Conservation (phyloP, 2,329 filamentous ascomycete species). For the Emericellopsis cladophorae region DNA sequence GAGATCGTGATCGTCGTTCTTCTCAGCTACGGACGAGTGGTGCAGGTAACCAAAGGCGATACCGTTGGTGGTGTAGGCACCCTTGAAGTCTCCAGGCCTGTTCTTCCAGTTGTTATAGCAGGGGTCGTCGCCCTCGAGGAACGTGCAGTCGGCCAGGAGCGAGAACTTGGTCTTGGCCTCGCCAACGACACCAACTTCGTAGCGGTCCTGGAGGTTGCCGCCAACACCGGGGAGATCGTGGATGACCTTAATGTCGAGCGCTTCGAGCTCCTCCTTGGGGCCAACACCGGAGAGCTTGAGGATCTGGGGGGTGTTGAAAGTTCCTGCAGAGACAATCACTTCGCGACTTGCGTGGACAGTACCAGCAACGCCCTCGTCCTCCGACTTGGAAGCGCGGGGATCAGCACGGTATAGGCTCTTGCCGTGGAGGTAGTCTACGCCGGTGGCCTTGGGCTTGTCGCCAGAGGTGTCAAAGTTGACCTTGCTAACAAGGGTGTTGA, state of each 20-base stretch:
- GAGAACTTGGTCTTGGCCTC: conserved; percentile 9
- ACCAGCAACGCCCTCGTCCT: conserved; percentile 7
- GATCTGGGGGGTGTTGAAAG: conserved; percentile 31
- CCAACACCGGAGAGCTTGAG: conserved; percentile 33
- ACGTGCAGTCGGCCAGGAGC: conserved; percentile 12
- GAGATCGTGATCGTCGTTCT: conserved; percentile 34
- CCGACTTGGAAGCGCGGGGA: conserved; percentile 18
- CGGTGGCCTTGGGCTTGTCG: conserved; percentile 19
- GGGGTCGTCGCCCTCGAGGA: conserved; percentile 14
- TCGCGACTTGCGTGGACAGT: conserved; percentile 22
- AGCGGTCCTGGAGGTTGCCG: conserved; percentile 27
- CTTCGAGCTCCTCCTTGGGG: conserved; percentile 21
- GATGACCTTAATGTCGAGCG: conserved; percentile 35
- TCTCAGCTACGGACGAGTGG: conserved; percentile 19
- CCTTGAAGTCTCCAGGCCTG: conserved; percentile 9
- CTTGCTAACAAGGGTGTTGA: conserved; percentile 23
- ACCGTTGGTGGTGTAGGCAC: conserved; percentile 30
- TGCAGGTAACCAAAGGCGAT: conserved; percentile 33
- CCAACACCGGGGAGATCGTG: conserved; percentile 48
- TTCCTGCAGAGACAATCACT: conserved; percentile 33
- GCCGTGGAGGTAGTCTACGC: conserved; percentile 28
- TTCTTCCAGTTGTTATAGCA: conserved; percentile 17
- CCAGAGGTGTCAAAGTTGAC: conserved; percentile 6
- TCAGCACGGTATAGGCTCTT: conserved; percentile 27
- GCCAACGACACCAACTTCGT: conserved; percentile 10